Evolutionary conservation across 2,329 filamentous ascomycete genomes (phyloP).

Genomic region (Diplodia mutila): DNA sequence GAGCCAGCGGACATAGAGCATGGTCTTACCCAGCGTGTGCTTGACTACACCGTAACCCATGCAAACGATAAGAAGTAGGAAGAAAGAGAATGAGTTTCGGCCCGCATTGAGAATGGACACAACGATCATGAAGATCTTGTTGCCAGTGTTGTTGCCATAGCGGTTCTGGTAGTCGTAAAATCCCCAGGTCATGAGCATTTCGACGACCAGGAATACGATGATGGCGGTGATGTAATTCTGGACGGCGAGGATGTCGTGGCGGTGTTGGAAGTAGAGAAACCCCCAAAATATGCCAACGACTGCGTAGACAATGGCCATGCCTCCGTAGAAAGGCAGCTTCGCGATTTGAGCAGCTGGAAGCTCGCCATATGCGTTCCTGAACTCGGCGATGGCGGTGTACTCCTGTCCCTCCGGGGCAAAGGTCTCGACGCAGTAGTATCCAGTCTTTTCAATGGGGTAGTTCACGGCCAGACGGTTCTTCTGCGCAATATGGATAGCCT

Average conservation of each 20-base stretch:
- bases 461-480: constrained; percentile 74
- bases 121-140: constrained; percentile 84
- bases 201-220: constrained; percentile 87
- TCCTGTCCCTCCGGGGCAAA: constrained; percentile 67
- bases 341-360: constrained; percentile 93
- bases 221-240: constrained; percentile 99
- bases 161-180: constrained; percentile 97
- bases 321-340: constrained; percentile 96
- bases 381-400: constrained; percentile 83
- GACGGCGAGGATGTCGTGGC: constrained; percentile 90
- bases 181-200: constrained; percentile 98
- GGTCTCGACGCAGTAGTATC: constrained; percentile 93
- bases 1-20: constrained; percentile 90
- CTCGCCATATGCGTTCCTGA: constrained; percentile 95
- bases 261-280: constrained; percentile 92
- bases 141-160: constrained; percentile 78
- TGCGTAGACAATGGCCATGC: constrained; percentile 90
- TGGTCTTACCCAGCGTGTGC: constrained; percentile 84
- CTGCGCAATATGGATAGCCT: constrained; percentile 72
- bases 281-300: constrained; percentile 87
- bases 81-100: constrained; percentile 97
- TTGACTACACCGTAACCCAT: constrained; percentile 99
- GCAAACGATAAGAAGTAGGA: constrained; percentile 94
- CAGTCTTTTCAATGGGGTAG: constrained; percentile 85
- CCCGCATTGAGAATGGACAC: constrained; percentile 93